Conservation (phyloP, 768 basidiomycete species). For the Mycena latifolia region DNA sequence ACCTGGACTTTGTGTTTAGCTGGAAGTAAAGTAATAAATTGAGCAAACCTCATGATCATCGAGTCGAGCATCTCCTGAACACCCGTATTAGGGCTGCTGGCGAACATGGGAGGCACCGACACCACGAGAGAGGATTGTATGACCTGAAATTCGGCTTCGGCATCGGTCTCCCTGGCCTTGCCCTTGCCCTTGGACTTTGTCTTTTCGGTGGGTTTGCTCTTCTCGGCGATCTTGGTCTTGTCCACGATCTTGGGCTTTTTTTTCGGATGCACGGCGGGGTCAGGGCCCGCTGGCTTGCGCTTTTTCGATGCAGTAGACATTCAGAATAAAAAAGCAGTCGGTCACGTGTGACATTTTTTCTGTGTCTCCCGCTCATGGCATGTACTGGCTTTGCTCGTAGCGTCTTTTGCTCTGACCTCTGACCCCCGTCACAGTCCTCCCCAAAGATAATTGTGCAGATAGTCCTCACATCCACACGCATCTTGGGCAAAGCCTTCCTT, state of each 20-base stretch:
- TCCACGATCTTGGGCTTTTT: conserved; percentile 54
- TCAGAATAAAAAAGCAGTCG: background rate
- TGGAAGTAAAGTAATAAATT: background rate
- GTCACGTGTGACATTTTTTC: conserved; percentile 10
- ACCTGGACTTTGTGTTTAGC: conserved; percentile 60
- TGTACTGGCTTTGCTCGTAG: background rate
- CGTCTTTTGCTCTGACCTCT: no score
- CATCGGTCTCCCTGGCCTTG: conserved; percentile 49
- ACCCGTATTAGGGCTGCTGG: conserved; percentile 77
- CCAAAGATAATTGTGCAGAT: conserved; percentile 87
- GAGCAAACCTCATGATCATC: conserved; percentile 90
- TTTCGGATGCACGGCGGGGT: conserved; percentile 45
- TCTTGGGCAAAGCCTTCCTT: conserved; percentile 90
- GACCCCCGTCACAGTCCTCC: conserved; percentile 69
- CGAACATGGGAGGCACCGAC: conserved; percentile 86
- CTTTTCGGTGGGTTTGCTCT: no score
- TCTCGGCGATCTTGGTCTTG: conserved; percentile 49
- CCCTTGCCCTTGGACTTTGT: conserved; percentile 55
- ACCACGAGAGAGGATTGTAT: conserved; percentile 76
- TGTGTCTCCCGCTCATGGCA: conserved; percentile 15
- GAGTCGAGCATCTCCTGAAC: conserved; percentile 93
- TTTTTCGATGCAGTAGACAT: conserved; percentile 54
- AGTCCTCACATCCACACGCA: conserved; percentile 78
- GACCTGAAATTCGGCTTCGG: conserved; percentile 64
- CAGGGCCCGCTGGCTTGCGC: conserved; percentile 55